A percentile compares a stretch with the other conserved stretches of the same genome.
phyloP scores from a whole-genome alignment of 192 early-diverging fungal genomes.

The Linnemannia zychae region DNA sequence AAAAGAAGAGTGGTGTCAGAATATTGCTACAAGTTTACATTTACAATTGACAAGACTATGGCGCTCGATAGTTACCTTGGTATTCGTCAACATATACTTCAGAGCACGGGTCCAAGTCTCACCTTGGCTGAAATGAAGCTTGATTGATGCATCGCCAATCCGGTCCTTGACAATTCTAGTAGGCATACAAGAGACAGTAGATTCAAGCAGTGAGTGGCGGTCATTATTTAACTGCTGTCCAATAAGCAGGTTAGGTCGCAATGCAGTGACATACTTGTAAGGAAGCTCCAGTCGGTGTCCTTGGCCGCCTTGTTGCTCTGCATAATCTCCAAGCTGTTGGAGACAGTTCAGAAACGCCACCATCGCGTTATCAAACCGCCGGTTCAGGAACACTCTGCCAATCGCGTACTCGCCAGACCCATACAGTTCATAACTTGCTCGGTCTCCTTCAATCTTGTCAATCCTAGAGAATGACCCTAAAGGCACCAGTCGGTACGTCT shows the following conservation, averaged over 20 bases:
- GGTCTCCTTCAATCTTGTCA: conserved; percentile 85
- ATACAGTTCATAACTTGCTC: conserved; percentile 86
- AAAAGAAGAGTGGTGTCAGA: background rate
- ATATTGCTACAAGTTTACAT: background rate
- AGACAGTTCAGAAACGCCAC: conserved; percentile 92
- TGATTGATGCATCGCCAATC: conserved; percentile 86
- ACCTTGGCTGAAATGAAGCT: conserved; percentile 90
- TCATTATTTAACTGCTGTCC: background rate
- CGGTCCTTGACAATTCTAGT: conserved; percentile 88
- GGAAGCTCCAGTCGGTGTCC: conserved; percentile 86
- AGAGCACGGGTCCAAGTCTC: conserved; percentile 94
- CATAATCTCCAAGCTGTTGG: conserved; percentile 88
- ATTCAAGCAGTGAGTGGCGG: background rate
- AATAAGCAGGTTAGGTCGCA: background rate
- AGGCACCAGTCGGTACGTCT: conserved; percentile 87
- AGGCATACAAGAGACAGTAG: background rate
- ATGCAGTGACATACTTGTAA: conserved; percentile 68
- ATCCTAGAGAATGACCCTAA: conserved; percentile 94
- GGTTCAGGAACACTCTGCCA: conserved; percentile 82
- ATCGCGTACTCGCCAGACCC: conserved; percentile 87
- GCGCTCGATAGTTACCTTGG: conserved; percentile 64
- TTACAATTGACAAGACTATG: background rate
- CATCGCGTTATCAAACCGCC: conserved; percentile 90
- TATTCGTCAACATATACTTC: conserved; percentile 88
- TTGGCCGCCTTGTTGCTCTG: conserved; percentile 66